phyloP scores from a whole-genome alignment of 768 basidiomycete genomes.

The Trametes cinnabarina region DNA sequence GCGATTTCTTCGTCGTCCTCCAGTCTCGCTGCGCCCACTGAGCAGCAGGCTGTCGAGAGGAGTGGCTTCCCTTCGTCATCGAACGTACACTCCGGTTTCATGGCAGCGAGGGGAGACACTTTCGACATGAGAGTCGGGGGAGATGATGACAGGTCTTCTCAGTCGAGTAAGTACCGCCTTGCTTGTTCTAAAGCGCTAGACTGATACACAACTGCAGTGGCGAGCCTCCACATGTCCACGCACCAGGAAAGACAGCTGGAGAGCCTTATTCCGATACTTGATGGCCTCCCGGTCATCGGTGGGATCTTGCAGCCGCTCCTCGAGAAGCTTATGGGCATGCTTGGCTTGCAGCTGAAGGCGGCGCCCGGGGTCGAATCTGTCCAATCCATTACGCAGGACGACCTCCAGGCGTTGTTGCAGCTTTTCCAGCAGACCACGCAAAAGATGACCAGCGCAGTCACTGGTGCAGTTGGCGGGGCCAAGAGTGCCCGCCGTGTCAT shows the following conservation, averaged over 20 bases:
- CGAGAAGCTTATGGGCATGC: neutral
- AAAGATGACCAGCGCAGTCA: neutral
- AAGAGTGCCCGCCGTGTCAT: neutral
- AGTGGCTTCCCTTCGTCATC: constrained; percentile 6
- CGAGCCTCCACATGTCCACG: neutral
- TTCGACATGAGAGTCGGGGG: neutral
- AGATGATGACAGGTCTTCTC: neutral
- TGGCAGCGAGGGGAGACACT: neutral
- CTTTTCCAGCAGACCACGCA: neutral
- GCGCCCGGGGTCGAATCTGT: neutral
- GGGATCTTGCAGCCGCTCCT: neutral
- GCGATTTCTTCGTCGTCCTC: constrained; percentile 31
- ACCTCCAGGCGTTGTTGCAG: neutral
- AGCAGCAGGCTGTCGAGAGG: constrained; percentile 2
- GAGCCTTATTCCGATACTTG: neutral
- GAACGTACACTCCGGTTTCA: constrained; percentile 2
- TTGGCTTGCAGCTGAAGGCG: neutral
- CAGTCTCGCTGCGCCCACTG: constrained; percentile 30
- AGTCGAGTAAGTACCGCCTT: neutral
- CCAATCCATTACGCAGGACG: neutral
- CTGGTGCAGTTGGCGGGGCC: neutral
- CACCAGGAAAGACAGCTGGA: constrained; percentile 1
- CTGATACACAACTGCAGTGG: neutral
- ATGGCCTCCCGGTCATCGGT: neutral
- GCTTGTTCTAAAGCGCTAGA: neutral